Evolutionary conservation across 129 eudicot species (phyloP).

Genomic region (Apium graveolens): DNA sequence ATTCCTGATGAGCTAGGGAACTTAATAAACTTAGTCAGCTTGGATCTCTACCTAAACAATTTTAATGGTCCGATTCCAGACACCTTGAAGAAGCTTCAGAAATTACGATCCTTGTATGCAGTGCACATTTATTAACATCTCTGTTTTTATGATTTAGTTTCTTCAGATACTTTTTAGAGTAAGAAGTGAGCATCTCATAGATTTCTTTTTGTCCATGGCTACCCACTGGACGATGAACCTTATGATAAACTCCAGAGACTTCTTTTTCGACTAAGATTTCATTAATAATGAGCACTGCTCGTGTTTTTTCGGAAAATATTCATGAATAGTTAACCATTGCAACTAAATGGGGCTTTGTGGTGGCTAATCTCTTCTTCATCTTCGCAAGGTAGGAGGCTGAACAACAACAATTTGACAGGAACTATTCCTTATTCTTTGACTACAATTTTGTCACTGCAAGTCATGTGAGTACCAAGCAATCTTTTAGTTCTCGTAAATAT

Average conservation of each 20-base stretch:
- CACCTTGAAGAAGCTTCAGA: slow-evolving; percentile 54
- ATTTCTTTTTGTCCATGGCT: neutral
- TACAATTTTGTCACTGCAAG: slow-evolving; percentile 61
- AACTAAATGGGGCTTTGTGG: slow-evolving; percentile 11
- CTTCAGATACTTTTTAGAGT: neutral
- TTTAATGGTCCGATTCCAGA: slow-evolving; percentile 53
- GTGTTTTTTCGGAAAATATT: neutral
- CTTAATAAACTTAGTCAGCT: slow-evolving; percentile 54
- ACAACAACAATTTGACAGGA: slow-evolving; percentile 73
- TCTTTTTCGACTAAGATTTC: neutral
- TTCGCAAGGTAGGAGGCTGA: slow-evolving; percentile 74
- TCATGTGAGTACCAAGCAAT: slow-evolving; percentile 51
- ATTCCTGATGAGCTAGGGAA: slow-evolving; percentile 67
- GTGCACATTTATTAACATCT: neutral
- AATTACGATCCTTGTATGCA: slow-evolving; percentile 54
- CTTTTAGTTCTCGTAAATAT: neutral
- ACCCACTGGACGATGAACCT: neutral
- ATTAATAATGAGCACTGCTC: neutral
- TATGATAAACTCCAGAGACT: neutral
- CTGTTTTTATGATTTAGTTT: neutral
- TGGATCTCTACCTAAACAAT: slow-evolving; percentile 58
- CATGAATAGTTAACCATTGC: neutral
- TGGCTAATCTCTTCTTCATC: slow-evolving; percentile 14
- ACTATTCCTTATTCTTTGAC: slow-evolving; percentile 64
- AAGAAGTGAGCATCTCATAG: neutral